Evolutionary conservation across 164 flowering plant species (phyloP).

Genomic region (Warburgia ugandensis): DNA sequence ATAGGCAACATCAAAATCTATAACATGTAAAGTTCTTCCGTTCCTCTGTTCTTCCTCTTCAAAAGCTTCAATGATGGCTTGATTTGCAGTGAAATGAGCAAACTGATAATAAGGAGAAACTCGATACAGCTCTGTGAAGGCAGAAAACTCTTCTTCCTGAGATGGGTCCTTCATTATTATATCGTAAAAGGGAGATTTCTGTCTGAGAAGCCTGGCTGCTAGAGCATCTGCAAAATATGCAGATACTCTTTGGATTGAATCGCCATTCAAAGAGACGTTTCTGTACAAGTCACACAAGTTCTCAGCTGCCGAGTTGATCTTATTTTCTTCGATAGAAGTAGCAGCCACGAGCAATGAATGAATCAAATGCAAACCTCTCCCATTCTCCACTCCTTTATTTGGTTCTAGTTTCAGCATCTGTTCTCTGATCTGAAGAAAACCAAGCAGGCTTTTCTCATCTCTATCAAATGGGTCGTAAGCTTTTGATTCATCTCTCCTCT

Average conservation of each 20-base stretch:
- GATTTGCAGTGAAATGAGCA: constrained; percentile 80
- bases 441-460: constrained; percentile 38
- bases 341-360: constrained; percentile 54
- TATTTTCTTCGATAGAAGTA: constrained; percentile 42
- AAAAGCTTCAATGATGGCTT: constrained; percentile 59
- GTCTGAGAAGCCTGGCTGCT: constrained; percentile 45
- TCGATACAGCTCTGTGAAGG: constrained; percentile 45
- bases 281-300: constrained; percentile 43
- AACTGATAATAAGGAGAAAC: constrained; percentile 67
- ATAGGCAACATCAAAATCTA: constrained; percentile 60
- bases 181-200: constrained; percentile 47
- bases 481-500: constrained; percentile 12
- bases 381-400: constrained; percentile 23
- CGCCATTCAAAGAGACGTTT: constrained; percentile 39
- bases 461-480: constrained; percentile 19
- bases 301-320: constrained; percentile 20
- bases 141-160: constrained; percentile 40
- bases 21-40: constrained; percentile 39
- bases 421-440: constrained; percentile 48
- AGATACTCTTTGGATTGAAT: constrained; percentile 59
- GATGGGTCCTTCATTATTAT: constrained; percentile 55
- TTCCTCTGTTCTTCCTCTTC: constrained; percentile 40
- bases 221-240: constrained; percentile 67
- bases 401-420: constrained; percentile 37
- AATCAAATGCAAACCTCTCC: constrained; percentile 56